Percentiles rank a stretch among this genome's conserved stretches.
Evolutionary conservation across 345 rosid species (phyloP).

Genomic region (Salix dunnii): DNA sequence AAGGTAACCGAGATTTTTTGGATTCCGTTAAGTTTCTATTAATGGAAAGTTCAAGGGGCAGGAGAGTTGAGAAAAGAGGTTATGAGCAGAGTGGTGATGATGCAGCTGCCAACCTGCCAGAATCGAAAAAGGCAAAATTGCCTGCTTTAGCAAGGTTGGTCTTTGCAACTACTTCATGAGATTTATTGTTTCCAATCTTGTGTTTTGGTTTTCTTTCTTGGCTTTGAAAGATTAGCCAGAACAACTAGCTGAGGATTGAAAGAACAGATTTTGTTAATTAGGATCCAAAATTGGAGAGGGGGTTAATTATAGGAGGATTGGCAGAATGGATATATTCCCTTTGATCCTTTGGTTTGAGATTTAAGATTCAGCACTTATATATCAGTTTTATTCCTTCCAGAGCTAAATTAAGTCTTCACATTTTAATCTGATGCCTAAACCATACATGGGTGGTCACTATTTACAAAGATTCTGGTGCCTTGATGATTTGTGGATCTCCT

Average conservation of each 20-base stretch:
- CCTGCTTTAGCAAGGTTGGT: conserved; percentile 83
- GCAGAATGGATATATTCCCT: not conserved
- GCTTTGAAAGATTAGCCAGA: not conserved
- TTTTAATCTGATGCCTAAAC: not conserved
- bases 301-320: not conserved
- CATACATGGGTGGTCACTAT: not conserved
- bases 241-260: not conserved
- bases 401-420: not conserved
- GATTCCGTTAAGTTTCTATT: conserved; percentile 19
- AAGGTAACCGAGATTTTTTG: conserved; percentile 2
- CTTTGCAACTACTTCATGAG: not conserved
- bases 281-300: not conserved
- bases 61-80: conserved; percentile 46
- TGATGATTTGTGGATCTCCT: not conserved
- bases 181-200: not conserved
- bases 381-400: not conserved
- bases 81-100: conserved; percentile 50
- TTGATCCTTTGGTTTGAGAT: not conserved
- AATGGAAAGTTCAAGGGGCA: conserved; percentile 69
- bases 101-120: conserved; percentile 40
- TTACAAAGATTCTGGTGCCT: not conserved
- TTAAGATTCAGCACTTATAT: not conserved
- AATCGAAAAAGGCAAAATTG: conserved; percentile 65
- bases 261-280: not conserved
- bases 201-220: conserved; percentile 3